Base-by-base conservation (phyloP, 2,329 filamentous ascomycete species). In the Alternaria triticimaculans region DNA sequence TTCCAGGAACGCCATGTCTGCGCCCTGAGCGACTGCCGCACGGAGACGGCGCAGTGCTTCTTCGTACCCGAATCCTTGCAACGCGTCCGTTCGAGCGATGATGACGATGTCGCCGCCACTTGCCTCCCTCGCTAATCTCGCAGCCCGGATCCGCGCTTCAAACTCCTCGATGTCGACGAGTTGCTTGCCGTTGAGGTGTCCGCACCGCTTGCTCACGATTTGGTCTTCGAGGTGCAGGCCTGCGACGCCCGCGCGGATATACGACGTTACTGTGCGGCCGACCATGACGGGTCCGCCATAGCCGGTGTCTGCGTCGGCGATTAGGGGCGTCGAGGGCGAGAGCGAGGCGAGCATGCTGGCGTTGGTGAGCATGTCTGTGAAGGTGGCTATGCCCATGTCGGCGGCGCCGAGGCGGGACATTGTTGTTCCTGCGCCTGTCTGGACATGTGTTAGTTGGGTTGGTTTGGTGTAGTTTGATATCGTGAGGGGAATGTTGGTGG, bases 261-360 rank as follows among this genome's bases (percentile, higher is more conserved):
- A 89, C 48, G 82, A 77, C n/a, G 81, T 76, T 8, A 87, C 82
- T 3, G 87, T 86, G 25, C 86, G 83, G 2, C 84, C 82, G 41
- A 89, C 84, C 81, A 78, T 78, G 26, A 78, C 69, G 18, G 75
- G 67, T 20, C 75, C 70, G 26, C 77, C 87, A 74, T 87, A 88
- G 44, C 86, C 86, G 0, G 87, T 88, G 74, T 89, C 87, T 28
- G 85, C 86, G 72, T 89, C 87, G 9, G 87, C 88, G 67, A 90
- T 89, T 20, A 91, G 74, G 0, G 89, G 89, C 0, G 86, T 80
- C 0, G 76, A 74, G 0, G 85, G 84, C 66, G 88, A 82, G 28
- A 90, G 81, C 45, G 84, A 84, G 60, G 88, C 87, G 61, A 91
- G 88, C 87, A 90, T 90, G 55, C 84, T 82, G n/a, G 88, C 88